phyloP scores from a whole-genome alignment of 345 rosid species.

The Citrus trifoliata region DNA sequence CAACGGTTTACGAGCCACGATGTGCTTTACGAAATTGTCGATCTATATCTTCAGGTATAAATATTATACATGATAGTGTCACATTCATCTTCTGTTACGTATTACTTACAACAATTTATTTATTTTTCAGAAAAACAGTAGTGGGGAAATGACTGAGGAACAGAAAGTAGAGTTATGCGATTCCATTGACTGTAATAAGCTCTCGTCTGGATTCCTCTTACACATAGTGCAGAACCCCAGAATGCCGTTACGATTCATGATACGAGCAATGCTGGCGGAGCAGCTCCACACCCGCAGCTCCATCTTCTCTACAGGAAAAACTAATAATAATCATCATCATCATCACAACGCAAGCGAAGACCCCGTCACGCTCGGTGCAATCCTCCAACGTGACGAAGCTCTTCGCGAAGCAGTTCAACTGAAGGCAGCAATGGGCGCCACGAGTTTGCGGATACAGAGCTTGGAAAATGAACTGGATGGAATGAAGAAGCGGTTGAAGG shows the following conservation, averaged over 20 bases:
- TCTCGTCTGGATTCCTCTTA: constrained; percentile 59
- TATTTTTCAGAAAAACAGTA: constrained; percentile 38
- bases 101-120: background rate
- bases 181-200: constrained; percentile 67
- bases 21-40: constrained; percentile 59
- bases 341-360: background rate
- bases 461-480: constrained; percentile 62
- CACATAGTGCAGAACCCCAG: constrained; percentile 81
- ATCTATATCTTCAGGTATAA: constrained; percentile 65
- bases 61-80: background rate
- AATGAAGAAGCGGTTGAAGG: constrained; percentile 50
- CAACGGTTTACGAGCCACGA: constrained; percentile 57
- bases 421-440: constrained; percentile 65
- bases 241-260: constrained; percentile 74
- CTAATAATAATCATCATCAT: constrained; percentile 5
- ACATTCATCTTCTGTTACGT: background rate
- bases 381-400: constrained; percentile 68
- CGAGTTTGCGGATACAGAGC: constrained; percentile 58
- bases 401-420: constrained; percentile 50
- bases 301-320: constrained; percentile 31
- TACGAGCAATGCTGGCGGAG: constrained; percentile 80
- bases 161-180: constrained; percentile 58
- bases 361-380: constrained; percentile 53
- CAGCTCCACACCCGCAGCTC: constrained; percentile 75
- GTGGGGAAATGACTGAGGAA: constrained; percentile 57